Evolutionary conservation across 2,329 filamentous ascomycete genomes (phyloP), one percentile per base, ranked within the genome.

Genomic region (Juglanconis oblonga): DNA sequence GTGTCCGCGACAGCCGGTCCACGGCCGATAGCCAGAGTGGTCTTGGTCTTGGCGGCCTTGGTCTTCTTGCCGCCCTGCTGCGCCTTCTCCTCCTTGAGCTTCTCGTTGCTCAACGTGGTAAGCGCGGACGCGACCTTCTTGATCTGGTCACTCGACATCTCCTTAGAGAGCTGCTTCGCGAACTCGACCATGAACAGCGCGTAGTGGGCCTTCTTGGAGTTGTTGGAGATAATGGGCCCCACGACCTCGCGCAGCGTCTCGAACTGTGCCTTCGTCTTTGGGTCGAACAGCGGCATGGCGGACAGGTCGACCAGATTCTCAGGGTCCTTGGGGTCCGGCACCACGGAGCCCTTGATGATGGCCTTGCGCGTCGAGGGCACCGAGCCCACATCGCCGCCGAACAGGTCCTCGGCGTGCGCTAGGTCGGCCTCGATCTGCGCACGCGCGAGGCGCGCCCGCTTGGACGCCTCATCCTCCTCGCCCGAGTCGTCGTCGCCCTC

Each of bases 71-170:
- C 91, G 82, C 97, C 97, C 66, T 97, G 92, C 3, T 91, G 86
- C 4, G 89, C 87, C 84, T 98, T 97, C 84, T 99, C 95, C 76
- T 97, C 93, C 81, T 92, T 96, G 89, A 98, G 89, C 84, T 96
- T 97, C 85, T 98, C 95, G 74, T 99, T 99, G 73, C 91, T 85
- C 59, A 97, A 83, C 5, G 92, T 89, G n/a, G 93, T 97, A 70
- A 99, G 77, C 5, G 85, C 84, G 74, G 90, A 96, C 11, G 92
- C 86, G 66, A 97, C 86, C 83, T 98, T 98, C 85, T 98, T 97
- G 77, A 98, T 93, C 79, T 98, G 92, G 59, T 95, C 89, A 72
- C 91, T 96, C 13, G 90, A 87, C 66, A 99, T 77, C 33, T 97
- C 93, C 77, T 92, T 93, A 68, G 88, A 86, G 49, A 98, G 84